Evolutionary conservation across 345 rosid genomes (phyloP).

Genomic region (Acer saccharum): DNA sequence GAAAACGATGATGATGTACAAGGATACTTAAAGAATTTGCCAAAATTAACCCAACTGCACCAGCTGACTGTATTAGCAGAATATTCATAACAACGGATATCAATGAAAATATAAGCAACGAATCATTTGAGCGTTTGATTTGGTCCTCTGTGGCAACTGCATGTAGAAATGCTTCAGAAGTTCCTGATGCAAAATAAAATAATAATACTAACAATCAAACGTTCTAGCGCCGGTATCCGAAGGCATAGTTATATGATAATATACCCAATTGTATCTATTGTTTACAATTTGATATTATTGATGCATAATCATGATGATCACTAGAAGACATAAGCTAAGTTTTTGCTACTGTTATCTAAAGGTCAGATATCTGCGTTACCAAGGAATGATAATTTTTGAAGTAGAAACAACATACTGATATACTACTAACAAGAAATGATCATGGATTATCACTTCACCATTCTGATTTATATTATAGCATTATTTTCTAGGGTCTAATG

Average conservation of each 20-base stretch:
- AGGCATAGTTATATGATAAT: not conserved
- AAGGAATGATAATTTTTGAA: not conserved
- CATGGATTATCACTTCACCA: not conserved
- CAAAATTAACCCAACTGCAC: conserved; percentile 86
- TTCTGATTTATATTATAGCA: not conserved
- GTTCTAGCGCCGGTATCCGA: not conserved
- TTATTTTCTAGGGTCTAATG: not conserved
- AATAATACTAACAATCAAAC: conserved; percentile 10
- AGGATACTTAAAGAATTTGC: conserved; percentile 95
- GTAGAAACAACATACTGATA: not conserved
- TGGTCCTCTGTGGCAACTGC: conserved; percentile 85
- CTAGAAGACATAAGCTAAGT: not conserved
- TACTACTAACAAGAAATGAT: not conserved
- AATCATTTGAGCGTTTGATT: conserved; percentile 77
- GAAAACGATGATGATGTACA: not conserved
- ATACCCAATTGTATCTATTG: not conserved
- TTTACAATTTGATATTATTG: not conserved
- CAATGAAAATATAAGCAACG: conserved; percentile 70
- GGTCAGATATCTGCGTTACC: not conserved
- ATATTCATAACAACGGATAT: conserved; percentile 61
- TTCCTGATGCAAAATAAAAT: conserved; percentile 56
- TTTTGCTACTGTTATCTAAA: not conserved
- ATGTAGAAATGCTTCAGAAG: conserved; percentile 95
- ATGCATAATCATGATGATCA: not conserved
- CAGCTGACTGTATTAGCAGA: conserved; percentile 66